A percentile compares a stretch with the other conserved stretches of the same genome.
Conservation (phyloP, 805 yeast genomes). For the Wickerhamiella occidentalis region DNA sequence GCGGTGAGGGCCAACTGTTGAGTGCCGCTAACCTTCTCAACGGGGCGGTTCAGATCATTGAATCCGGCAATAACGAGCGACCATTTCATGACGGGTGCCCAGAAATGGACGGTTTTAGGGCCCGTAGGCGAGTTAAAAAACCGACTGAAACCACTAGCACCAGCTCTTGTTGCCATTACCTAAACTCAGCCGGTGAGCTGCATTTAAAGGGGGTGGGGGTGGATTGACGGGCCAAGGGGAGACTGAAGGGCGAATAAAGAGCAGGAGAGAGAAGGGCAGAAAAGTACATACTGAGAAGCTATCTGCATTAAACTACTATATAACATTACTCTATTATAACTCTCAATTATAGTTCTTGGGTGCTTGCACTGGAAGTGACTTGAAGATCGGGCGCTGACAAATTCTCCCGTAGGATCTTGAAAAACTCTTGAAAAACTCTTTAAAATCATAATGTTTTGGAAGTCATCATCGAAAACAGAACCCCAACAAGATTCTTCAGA, state of each 20-base stretch:
- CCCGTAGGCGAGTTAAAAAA: conserved; percentile 83
- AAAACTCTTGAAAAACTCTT: neutral
- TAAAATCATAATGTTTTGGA: neutral
- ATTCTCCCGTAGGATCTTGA: neutral
- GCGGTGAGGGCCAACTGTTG: conserved; percentile 77
- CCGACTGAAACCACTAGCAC: conserved; percentile 38
- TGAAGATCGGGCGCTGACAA: too few relatives aligned
- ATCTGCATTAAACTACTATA: too few relatives aligned
- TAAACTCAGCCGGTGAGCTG: neutral
- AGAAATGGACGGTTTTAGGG: conserved; percentile 92
- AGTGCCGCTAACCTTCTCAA: conserved; percentile 79
- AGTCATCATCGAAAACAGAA: neutral
- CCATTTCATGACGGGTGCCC: conserved; percentile 67
- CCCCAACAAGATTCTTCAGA: neutral
- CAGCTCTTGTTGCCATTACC: conserved; percentile 14
- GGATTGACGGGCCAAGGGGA: too few relatives aligned
- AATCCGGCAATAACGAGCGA: conserved; percentile 83
- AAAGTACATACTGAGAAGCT: too few relatives aligned
- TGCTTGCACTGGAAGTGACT: too few relatives aligned
- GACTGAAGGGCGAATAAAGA: too few relatives aligned
- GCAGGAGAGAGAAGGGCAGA: too few relatives aligned
- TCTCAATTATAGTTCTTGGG: too few relatives aligned
- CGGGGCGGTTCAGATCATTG: conserved; percentile 79
- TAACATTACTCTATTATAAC: too few relatives aligned
- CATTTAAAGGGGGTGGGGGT: too few relatives aligned